Percentiles rank a stretch among this genome's conserved stretches.
These are phyloP conservation scores for Yarrowia sp. DNA, from an alignment of 805 yeast species.

Conservation along the genomic window DNA sequence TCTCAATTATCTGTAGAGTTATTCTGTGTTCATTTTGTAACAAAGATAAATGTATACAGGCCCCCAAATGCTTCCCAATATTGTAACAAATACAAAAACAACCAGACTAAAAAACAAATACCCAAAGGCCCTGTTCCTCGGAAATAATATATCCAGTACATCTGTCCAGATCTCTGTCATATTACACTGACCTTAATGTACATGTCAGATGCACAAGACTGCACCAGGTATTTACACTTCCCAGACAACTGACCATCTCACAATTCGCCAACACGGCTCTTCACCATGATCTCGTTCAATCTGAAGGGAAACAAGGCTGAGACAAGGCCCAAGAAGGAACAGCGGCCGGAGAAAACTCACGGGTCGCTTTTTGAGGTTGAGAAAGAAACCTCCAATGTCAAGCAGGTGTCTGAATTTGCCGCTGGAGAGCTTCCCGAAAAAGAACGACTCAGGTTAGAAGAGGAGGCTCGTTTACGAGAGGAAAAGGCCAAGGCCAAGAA, in stretches of 20 bases:
- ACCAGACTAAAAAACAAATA: too few relatives aligned
- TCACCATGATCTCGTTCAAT: slow-evolving; percentile 12
- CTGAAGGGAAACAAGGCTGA: not conserved
- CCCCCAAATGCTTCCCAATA: too few relatives aligned
- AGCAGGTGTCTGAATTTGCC: slow-evolving; percentile 2
- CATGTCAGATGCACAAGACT: not conserved
- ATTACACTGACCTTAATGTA: not conserved
- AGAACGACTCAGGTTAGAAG: slow-evolving; percentile 10
- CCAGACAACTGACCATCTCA: not conserved
- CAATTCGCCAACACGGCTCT: not conserved
- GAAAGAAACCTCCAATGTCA: not conserved
- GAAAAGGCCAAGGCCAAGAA: not conserved
- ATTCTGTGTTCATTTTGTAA: too few relatives aligned
- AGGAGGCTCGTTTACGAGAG: not conserved
- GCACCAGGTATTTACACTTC: not conserved
- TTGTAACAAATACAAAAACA: too few relatives aligned
- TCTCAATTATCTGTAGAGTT: too few relatives aligned
- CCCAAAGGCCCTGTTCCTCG: too few relatives aligned
- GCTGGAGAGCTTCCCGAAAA: slow-evolving; percentile 10
- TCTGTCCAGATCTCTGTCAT: too few relatives aligned
- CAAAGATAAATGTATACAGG: too few relatives aligned
- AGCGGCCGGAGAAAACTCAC: not conserved
- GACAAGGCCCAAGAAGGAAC: not conserved
- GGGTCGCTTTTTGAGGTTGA: slow-evolving; percentile 8
- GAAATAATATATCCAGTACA: too few relatives aligned